Evolutionary conservation across 352 stramenopile genomes (phyloP).

Genomic region (Globisporangium viniferum): DNA sequence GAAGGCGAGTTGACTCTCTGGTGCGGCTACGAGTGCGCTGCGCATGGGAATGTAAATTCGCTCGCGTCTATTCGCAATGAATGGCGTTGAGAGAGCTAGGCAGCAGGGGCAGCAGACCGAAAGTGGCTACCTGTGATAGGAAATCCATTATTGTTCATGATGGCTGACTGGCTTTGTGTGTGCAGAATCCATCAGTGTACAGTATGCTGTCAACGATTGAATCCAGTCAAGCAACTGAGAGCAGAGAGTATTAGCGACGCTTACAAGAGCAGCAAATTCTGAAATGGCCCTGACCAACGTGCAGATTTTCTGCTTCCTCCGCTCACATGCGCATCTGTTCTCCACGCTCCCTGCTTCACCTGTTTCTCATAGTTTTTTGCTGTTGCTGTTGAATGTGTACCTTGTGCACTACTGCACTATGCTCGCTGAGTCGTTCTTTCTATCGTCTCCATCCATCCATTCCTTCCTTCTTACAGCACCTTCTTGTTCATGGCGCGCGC

Average conservation of each 20-base stretch:
- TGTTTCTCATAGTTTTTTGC: not conserved
- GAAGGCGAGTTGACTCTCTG: no score
- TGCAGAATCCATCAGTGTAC: not conserved
- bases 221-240: not conserved
- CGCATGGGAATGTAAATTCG: no score
- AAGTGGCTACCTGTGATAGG: no score
- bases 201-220: not conserved
- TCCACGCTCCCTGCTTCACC: not conserved
- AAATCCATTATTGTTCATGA: no score
- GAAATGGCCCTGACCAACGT: not conserved
- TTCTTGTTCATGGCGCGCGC: conserved; percentile 87
- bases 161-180: not conserved
- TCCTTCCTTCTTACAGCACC: conserved; percentile 56
- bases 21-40: no score
- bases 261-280: not conserved
- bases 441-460: not conserved
- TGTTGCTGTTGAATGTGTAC: not conserved
- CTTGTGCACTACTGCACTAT: not conserved
- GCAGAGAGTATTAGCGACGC: not conserved
- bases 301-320: not conserved
- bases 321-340: not conserved
- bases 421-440: not conserved
- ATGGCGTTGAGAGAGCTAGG: no score
- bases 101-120: no score
- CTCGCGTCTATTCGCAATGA: no score